Evolutionary conservation across 176 grass and related monocot genomes (phyloP).

Genomic region (Carex cristatella): DNA sequence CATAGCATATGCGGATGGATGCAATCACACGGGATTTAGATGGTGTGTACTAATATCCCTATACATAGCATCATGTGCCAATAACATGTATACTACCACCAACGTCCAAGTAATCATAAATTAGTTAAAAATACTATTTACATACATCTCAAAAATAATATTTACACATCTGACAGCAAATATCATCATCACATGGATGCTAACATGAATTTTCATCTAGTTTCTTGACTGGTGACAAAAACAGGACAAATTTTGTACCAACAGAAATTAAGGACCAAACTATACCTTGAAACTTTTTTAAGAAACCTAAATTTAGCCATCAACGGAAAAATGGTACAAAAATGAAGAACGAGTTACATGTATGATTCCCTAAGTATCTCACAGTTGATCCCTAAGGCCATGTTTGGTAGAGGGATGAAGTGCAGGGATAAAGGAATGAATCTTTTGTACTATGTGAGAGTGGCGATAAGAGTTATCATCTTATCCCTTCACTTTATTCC

Average conservation of each 20-base stretch:
- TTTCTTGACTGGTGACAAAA: neutral
- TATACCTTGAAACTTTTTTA: neutral
- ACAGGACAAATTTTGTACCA: neutral
- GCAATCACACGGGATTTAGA: neutral
- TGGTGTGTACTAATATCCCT: neutral
- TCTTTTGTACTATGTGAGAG: neutral
- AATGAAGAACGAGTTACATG: neutral
- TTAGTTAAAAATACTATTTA: neutral
- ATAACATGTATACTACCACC: neutral
- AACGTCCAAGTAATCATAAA: neutral
- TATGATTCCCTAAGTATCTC: neutral
- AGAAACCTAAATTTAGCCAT: neutral
- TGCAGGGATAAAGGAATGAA: neutral
- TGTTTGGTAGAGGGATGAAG: neutral
- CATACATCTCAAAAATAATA: neutral
- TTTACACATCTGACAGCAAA: neutral
- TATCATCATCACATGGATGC: neutral
- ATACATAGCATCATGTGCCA: neutral
- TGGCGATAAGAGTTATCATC: neutral
- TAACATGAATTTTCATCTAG: neutral
- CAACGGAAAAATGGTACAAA: neutral
- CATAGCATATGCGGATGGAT: neutral
- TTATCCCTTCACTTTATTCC: neutral
- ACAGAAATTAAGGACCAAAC: neutral
- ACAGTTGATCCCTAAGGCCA: neutral